Conservation (phyloP, 1,284 basidiomycete genomes). For the Pseudozyma sp. region DNA sequence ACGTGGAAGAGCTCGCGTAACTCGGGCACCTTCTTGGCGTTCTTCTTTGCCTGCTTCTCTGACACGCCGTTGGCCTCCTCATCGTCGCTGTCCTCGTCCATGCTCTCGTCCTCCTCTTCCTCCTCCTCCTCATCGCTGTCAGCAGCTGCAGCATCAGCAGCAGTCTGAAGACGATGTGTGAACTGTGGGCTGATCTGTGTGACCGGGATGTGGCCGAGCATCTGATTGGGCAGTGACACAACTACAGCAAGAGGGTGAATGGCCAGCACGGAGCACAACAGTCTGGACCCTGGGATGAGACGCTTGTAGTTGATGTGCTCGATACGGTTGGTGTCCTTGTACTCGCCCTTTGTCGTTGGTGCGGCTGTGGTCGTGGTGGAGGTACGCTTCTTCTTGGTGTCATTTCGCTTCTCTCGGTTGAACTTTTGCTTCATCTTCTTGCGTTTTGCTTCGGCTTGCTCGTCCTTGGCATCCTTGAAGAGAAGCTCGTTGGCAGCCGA, state of each 20-base stretch:
- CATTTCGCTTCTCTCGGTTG: conserved; percentile 60
- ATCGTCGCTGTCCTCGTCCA: conserved; percentile 69
- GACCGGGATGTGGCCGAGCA: conserved; percentile 93
- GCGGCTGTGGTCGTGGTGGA: conserved; percentile 6
- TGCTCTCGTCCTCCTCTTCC: conserved; percentile 54
- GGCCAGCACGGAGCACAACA: conserved; percentile 86
- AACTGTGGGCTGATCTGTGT: conserved; percentile 90
- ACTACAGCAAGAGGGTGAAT: conserved; percentile 91
- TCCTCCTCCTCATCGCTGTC: conserved; percentile 71
- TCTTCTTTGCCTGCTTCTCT: conserved; percentile 15
- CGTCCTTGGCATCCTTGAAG: conserved; percentile 71
- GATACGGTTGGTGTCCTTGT: conserved; percentile 75
- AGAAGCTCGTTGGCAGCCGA: conserved; percentile 78
- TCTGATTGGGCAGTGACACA: conserved; percentile 92
- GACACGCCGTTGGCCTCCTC: conserved; percentile 32
- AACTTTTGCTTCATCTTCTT: conserved; percentile 60
- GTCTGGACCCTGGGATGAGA: conserved; percentile 83
- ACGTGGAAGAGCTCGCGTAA: conserved; percentile 78
- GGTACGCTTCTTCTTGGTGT: conserved; percentile 66
- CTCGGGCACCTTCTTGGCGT: conserved; percentile 54
- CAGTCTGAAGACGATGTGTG: conserved; percentile 74
- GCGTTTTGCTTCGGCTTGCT: conserved; percentile 29
- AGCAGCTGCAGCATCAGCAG: conserved; percentile 72
- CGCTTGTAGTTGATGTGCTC: conserved; percentile 98
- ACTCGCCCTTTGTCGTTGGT: conserved; percentile 25